Base-by-base conservation (phyloP, 2,329 filamentous ascomycete species). In the Fusarium tjaetaba region DNA sequence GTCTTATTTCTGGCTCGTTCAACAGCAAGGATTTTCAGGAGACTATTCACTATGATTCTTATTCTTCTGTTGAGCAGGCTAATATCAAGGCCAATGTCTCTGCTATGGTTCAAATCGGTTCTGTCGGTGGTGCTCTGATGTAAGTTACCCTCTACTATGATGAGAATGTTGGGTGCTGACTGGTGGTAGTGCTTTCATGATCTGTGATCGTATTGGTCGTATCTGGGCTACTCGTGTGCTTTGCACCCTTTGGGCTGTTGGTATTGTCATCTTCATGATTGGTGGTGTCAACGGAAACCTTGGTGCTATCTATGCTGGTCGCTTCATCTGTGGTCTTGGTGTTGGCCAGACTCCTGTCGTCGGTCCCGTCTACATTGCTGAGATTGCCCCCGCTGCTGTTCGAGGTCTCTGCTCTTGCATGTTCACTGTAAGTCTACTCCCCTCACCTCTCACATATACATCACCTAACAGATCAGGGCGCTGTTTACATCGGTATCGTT, bases 51-150 rank as follows among this genome's bases (percentile, higher is more conserved):
- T 89, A 90, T 70, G 82, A 84, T 11, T 83, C 85, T 4, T 90
- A 91, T 76, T 84, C 81, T 51, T 76, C 81, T 0, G 83, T 86
- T 8, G 86, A 89, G 52, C 84, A 88, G 78, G 90, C 92, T 69
- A 90, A 93, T 80, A 91, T 92, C 83, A 90, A 93, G 82, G 90
- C 88, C 75, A 95, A 95, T 80, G 92, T 95, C 62, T 92, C 92
- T 4, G 89, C 92, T 53, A 95, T 95, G 93, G 93, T 95, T 0
- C 93, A 95, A 81, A 90, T 95, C 76, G 93, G 93, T 30, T 93
- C 89, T 30, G 92, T 95, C 36, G 90, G 85, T 8, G 93, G 93
- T 48, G 91, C 92, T 36, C 85, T 94, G 38, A 86, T 87, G 84
- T 85, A 78, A 79, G 82, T 34, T 30, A 30, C 5, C 4, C 5